Base-by-base conservation (phyloP, 352 stramenopile genomes). In the Phytophthora constricta region DNA sequence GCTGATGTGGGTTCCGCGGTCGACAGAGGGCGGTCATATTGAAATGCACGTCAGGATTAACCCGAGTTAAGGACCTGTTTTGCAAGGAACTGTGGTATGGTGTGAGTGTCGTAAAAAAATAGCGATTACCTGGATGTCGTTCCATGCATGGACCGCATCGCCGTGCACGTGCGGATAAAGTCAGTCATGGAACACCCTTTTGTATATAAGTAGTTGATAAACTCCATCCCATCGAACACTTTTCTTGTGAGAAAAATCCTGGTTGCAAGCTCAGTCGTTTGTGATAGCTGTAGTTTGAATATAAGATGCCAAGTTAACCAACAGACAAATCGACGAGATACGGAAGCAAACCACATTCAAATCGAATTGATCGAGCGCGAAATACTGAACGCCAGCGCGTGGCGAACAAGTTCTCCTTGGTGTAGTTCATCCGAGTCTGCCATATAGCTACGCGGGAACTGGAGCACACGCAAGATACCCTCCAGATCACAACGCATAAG, bases 361-460 rank as follows among this genome's bases (percentile, higher is more conserved):
- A 79, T 76, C 27, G 66, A 69, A 54, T 86, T 87, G 60, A 86
- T 80, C 43, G 72, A 65, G 45, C 73, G 80, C 16, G 80, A 84
- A 55, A 86, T 87, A 65, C 84, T 90, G 56, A 88, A 89, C 3
- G 80, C 77, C 19, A 92, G 62, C 19, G 81, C 81, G 56, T 86
- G 84, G 7, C 72, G 77, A 13, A 90, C 42, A n/a, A 92, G 70
- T 53, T 92, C 76, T 26, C 62, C 68, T 39, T 82, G 66, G 26
- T 77, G 69, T 22, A 54, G n/a, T 5, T 75, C 50, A 27, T 80
- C 74, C 16, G 79, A 68, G 50, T 88, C 77, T 26, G 64, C 62
- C 70, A 92, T 80, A 54, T 82, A 75, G 22, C 68, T 74, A 0
- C 87, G 69, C 23, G 87, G 87, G 25, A 70, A 83, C 60, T 95